These are phyloP conservation scores for Gossypium thurberi DNA, from an alignment of 345 rosid genomes.

Conservation along the genomic window DNA sequence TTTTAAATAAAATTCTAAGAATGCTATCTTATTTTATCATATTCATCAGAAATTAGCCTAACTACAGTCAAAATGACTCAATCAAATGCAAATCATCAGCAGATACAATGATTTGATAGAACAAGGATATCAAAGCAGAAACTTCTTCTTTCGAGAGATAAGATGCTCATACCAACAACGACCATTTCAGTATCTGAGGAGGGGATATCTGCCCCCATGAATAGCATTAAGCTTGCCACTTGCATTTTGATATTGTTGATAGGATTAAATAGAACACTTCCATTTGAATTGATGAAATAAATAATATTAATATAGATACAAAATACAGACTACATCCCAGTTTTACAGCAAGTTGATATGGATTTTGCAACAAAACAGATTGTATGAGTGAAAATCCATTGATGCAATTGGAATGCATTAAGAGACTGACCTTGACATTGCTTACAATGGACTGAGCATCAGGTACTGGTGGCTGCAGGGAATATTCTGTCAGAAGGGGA, in stretches of 20 bases:
- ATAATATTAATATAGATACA: background rate
- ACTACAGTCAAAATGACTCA: background rate
- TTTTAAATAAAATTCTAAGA: background rate
- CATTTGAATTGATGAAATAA: background rate
- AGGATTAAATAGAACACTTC: slow-evolving; percentile 1
- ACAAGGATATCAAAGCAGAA: background rate
- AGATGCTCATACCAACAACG: background rate
- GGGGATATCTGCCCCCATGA: background rate
- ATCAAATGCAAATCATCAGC: background rate
- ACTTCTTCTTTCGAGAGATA: background rate
- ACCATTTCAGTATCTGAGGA: background rate
- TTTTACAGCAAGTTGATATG: background rate
- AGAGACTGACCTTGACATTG: slow-evolving; percentile 73
- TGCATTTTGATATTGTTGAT: background rate
- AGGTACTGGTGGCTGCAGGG: slow-evolving; percentile 73
- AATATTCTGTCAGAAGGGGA: slow-evolving; percentile 85
- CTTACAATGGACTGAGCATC: slow-evolving; percentile 96
- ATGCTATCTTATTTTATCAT: background rate
- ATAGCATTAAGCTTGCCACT: background rate
- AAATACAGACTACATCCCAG: background rate
- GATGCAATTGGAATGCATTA: slow-evolving; percentile 3
- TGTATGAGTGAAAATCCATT: background rate
- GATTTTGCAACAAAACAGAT: background rate
- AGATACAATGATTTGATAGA: background rate
- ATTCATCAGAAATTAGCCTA: background rate